Evolutionary conservation across 2,329 filamentous ascomycete species (phyloP).

Genomic region (Talaromyces sp.): DNA sequence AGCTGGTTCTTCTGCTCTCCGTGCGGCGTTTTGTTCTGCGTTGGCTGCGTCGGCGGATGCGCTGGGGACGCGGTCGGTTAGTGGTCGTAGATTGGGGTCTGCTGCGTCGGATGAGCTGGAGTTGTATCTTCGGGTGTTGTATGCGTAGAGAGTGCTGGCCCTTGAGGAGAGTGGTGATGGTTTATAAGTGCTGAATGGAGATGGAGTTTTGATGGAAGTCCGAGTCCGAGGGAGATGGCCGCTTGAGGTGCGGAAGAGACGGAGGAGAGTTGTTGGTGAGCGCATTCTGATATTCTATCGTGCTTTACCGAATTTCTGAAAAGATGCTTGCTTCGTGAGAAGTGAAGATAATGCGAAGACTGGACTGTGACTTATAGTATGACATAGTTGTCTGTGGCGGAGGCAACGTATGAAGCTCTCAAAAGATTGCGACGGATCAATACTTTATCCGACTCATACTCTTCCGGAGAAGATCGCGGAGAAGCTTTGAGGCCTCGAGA

Average conservation of each 20-base stretch:
- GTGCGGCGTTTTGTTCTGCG: slow-evolving; percentile 34
- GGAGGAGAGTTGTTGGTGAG: slow-evolving; percentile 20
- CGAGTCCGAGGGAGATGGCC: slow-evolving; percentile 20
- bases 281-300: slow-evolving; percentile 22
- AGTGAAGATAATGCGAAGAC: not conserved
- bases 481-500: not conserved
- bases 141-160: not conserved
- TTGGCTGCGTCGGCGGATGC: slow-evolving; percentile 32
- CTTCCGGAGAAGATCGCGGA: slow-evolving; percentile 22
- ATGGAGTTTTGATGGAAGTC: slow-evolving; percentile 18
- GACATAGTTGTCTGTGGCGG: slow-evolving; percentile 1
- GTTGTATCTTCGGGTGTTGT: slow-evolving; percentile 27
- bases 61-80: slow-evolving; percentile 33
- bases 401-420: slow-evolving; percentile 1
- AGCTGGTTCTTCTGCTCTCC: slow-evolving; percentile 56
- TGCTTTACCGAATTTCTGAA: not conserved
- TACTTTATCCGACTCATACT: slow-evolving; percentile 27
- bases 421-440: slow-evolving; percentile 24
- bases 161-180: not conserved
- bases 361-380: not conserved
- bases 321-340: not conserved
- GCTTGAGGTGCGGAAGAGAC: slow-evolving; percentile 25
- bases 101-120: slow-evolving; percentile 29
- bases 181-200: slow-evolving; percentile 2
- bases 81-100: slow-evolving; percentile 25